Evolutionary conservation across 2,329 filamentous ascomycete genomes (phyloP), one percentile per base, ranked within the genome.

Genomic region (Juglanconis sp.): DNA sequence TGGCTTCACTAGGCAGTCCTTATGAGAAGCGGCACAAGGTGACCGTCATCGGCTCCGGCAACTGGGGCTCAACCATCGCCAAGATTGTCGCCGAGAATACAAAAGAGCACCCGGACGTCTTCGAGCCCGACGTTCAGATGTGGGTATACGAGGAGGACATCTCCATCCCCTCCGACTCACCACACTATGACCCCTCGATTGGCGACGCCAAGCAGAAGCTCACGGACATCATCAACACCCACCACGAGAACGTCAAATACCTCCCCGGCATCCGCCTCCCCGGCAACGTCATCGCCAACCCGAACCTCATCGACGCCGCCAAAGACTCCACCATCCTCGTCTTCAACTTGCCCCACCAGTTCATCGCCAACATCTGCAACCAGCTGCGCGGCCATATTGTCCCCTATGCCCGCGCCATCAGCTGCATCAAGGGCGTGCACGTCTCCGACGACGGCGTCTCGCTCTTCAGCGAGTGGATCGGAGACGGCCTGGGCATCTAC

Each of bases 171-270:
- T 82, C 88, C 68, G 81, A 83, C 65, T 94, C 90, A 53, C 86
- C 85, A 67, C 83, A 92, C 77, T 92, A 92, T 80, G 82, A 90
- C 68, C 70, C 83, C 24, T 76, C 81, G 61, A 80, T 83, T 42
- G 83, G 84, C 70, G 82, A 85, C 64, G 81, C 86, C 65, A 85
- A 89, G 3, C 90, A 95, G 74, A 96, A 96, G 78, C 87, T 99
- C 74, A 96, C 95, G 7, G 76, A 86, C 55, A 77, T 99, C 68
- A 96, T 99, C 85, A 99, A 99, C 81, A 84, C 82, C 49, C 78
- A 90, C 70, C 93, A 98, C 78, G 95, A 99, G 80, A 99, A 99
- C 76, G 83, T 96, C 79, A 99, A 98, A 77, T 99, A 99, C 78
- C 89, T 99, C 9, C 92, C 94, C n/a, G 87, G 87, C 68, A 90